Percentiles rank a stretch among this genome's conserved stretches.
Conservation (phyloP, 2,329 filamentous ascomycete species). For the Sporothrix mexicana region DNA sequence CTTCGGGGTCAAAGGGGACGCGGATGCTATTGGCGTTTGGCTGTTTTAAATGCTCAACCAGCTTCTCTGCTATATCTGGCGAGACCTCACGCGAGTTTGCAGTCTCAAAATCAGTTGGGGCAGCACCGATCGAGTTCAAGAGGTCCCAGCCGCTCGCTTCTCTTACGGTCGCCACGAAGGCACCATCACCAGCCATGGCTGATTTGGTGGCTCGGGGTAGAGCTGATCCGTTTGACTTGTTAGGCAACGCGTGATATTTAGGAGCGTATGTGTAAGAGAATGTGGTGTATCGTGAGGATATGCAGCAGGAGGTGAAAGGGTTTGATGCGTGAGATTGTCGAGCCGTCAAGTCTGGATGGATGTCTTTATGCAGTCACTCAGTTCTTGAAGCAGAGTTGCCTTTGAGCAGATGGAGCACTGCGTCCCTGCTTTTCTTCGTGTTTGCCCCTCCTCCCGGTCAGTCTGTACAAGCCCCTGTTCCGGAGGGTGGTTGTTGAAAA, state of each 20-base stretch:
- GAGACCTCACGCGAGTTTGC: too few relatives aligned
- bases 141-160: too few relatives aligned
- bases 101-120: too few relatives aligned
- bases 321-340: not conserved
- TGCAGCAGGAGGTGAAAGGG: not conserved
- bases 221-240: too few relatives aligned
- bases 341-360: not conserved
- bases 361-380: not conserved
- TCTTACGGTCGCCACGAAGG: too few relatives aligned
- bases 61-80: too few relatives aligned
- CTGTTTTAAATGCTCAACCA: not conserved
- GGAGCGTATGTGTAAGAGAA: too few relatives aligned
- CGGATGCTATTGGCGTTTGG: conserved; percentile 30
- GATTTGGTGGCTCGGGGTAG: too few relatives aligned
- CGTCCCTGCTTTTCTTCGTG: conserved; percentile 9
- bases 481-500: not conserved
- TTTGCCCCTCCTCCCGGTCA: too few relatives aligned
- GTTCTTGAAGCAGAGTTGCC: not conserved
- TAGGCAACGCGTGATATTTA: too few relatives aligned
- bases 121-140: too few relatives aligned
- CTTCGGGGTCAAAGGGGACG: conserved; percentile 35
- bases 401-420: conserved; percentile 17
- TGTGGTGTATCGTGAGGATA: not conserved
- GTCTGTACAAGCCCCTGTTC: not conserved
- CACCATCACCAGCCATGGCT: too few relatives aligned